These are phyloP conservation scores for Austropuccinia psidii DNA, from an alignment of 1,284 basidiomycete species.

Conservation along the genomic window DNA sequence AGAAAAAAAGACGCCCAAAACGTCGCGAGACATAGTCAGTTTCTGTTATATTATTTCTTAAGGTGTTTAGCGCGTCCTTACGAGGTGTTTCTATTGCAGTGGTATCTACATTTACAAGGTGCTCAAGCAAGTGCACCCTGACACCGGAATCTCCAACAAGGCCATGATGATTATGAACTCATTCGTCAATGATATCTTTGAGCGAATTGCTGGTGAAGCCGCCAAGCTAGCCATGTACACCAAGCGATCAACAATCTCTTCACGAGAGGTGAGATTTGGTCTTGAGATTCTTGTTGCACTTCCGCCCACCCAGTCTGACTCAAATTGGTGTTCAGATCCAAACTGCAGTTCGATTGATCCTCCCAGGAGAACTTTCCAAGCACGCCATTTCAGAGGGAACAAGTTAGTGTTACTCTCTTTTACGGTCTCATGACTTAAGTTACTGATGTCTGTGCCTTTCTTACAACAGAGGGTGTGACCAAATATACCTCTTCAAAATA, in stretches of 20 bases:
- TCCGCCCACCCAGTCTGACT: slow-evolving; percentile 43
- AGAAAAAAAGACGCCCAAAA: slow-evolving; percentile 59
- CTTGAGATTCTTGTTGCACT: background rate
- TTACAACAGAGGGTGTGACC: slow-evolving; percentile 48
- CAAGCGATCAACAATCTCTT: slow-evolving; percentile 89
- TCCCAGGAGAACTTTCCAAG: slow-evolving; percentile 76
- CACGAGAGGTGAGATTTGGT: slow-evolving; percentile 56
- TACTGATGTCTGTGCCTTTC: background rate
- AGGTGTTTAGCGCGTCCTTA: slow-evolving; percentile 33
- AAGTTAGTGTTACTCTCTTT: slow-evolving; percentile 41
- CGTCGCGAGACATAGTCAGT: slow-evolving; percentile 55
- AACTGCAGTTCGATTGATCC: slow-evolving; percentile 80
- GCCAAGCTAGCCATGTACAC: slow-evolving; percentile 86
- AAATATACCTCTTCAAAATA: slow-evolving; percentile 55
- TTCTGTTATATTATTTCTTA: slow-evolving; percentile 38
- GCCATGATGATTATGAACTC: slow-evolving; percentile 92
- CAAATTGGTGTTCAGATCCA: slow-evolving; percentile 56
- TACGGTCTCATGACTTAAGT: slow-evolving; percentile 48
- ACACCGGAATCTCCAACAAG: slow-evolving; percentile 95
- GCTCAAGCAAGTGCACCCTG: slow-evolving; percentile 86
- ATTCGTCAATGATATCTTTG: slow-evolving; percentile 60
- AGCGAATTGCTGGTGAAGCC: slow-evolving; percentile 82
- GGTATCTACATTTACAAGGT: slow-evolving; percentile 78
- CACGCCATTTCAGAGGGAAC: slow-evolving; percentile 71
- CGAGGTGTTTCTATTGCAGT: slow-evolving; percentile 13